Percentiles rank a stretch among this genome's conserved stretches.
phyloP scores from a whole-genome alignment of 2,329 filamentous ascomycete species.

The Fusarium acutatum region DNA sequence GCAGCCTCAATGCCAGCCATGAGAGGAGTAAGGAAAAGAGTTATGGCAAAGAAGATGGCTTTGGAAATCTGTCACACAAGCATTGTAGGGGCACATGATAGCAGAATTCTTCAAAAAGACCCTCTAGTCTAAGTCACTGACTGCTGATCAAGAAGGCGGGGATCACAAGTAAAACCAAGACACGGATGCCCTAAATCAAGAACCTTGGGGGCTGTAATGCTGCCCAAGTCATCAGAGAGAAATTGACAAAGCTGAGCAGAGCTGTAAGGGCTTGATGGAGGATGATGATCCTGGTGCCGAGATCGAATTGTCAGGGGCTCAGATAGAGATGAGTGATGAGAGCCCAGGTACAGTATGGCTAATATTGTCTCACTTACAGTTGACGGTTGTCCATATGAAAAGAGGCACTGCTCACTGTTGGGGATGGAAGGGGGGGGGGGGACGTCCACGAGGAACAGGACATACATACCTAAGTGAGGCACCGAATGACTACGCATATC shows the following conservation, averaged over 20 bases:
- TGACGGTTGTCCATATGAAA: neutral
- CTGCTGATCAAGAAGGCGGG: neutral
- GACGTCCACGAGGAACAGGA: neutral
- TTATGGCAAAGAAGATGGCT: neutral
- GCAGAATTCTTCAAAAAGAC: slow-evolving; percentile 1
- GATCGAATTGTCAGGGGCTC: slow-evolving; percentile 2
- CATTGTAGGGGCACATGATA: slow-evolving; percentile 21
- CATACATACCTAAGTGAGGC: neutral
- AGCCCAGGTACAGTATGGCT: neutral
- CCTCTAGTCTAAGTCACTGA: neutral
- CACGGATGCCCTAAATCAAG: neutral
- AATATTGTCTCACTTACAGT: neutral
- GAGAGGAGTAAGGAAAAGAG: slow-evolving; percentile 18
- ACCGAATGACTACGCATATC: neutral
- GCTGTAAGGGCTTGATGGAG: slow-evolving; percentile 17
- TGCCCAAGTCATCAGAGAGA: slow-evolving; percentile 14
- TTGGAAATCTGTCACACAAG: slow-evolving; percentile 12
- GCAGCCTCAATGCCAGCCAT: neutral
- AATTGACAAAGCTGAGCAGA: slow-evolving; percentile 4
- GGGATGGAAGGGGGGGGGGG: too few species aligned
- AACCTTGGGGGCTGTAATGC: slow-evolving; percentile 5
- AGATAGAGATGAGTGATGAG: neutral
- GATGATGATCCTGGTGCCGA: slow-evolving; percentile 3
- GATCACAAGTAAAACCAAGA: neutral
- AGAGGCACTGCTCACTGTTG: neutral